Base-by-base conservation (phyloP, 2,329 filamentous ascomycete species). In the Ceratocystis variospora region DNA sequence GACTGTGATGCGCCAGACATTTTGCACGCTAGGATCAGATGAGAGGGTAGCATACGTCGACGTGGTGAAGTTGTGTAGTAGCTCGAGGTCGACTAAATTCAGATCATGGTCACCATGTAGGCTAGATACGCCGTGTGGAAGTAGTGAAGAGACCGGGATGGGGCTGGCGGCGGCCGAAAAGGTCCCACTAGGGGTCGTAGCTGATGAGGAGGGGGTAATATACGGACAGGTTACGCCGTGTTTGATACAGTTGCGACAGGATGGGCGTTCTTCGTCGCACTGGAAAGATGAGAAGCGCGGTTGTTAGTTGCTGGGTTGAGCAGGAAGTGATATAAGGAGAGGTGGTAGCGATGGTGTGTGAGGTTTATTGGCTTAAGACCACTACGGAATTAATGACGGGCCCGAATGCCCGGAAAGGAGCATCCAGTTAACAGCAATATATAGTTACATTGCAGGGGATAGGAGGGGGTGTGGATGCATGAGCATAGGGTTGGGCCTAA, bases 31-130 rank as follows among this genome's bases (percentile, higher is more conserved):
- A 1, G 61, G n/a, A 5, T 72, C 69, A 0, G 76, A 73, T 3
- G 76, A 76, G 2, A 83, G 71, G 0, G 80, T 81, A n/a, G 75
- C 73, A 63, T 76, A 77, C 0, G 81, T 83, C 8, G 76, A 77
- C 0, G 76, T 79, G 57, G 76, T 77, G 69, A 76, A 83, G 71
- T 83, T 79, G 70, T 83, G 79, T 5, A 83, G 73, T 1, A 83
- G 75, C 69, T 83, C 79, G 7, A 82, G 74, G 59, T 82, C 79
- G 10, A 76, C 70, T 1, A 79, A 69, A 28, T 77, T 77, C 19
- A 78, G 70, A 5, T 69, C 65, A 44, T 70, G 68, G 31, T 68
- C 33, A 61, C 66, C 66, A 17, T 68, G 66, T 10, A 46, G 44
- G 10, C 46, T 10, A 3, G 17, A 25, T 6, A 68, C 48, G 48